These are phyloP conservation scores for Dryadomyces quercus-mongolicae DNA, from an alignment of 2,329 filamentous ascomycete species.

Conservation along the genomic window DNA sequence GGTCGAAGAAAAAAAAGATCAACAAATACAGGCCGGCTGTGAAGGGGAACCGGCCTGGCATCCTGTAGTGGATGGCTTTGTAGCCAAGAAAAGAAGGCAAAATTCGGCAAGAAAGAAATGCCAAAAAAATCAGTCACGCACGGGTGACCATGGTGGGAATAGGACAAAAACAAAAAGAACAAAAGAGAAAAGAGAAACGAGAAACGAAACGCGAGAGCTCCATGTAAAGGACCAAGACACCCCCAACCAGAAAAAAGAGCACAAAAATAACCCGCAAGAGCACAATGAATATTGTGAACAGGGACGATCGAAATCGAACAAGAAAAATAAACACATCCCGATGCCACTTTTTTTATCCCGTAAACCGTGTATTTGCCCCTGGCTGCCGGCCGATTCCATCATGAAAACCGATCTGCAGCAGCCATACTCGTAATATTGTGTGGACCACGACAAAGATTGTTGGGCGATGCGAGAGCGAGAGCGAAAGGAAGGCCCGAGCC, in stretches of 20 bases:
- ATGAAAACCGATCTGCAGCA: neutral
- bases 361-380: neutral
- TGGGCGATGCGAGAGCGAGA: neutral
- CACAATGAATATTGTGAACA: neutral
- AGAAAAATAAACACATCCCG: neutral
- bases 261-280: neutral
- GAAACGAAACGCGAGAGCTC: neutral
- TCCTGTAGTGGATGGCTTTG: neutral
- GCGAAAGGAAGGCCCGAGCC: neutral
- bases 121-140: neutral
- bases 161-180: neutral
- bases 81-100: neutral
- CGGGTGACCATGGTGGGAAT: neutral
- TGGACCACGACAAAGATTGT: neutral
- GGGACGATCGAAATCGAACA: neutral
- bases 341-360: neutral
- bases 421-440: neutral
- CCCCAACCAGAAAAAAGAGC: neutral
- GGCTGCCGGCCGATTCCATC: neutral
- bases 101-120: no score
- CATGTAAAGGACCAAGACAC: conserved; percentile 2
- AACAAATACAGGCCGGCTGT: neutral
- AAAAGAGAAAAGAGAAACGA: neutral
- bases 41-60: neutral
- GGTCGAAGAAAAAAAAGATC: neutral